Base-by-base conservation (phyloP, 768 basidiomycete species). In the Chalciporus sphaerocephalus region DNA sequence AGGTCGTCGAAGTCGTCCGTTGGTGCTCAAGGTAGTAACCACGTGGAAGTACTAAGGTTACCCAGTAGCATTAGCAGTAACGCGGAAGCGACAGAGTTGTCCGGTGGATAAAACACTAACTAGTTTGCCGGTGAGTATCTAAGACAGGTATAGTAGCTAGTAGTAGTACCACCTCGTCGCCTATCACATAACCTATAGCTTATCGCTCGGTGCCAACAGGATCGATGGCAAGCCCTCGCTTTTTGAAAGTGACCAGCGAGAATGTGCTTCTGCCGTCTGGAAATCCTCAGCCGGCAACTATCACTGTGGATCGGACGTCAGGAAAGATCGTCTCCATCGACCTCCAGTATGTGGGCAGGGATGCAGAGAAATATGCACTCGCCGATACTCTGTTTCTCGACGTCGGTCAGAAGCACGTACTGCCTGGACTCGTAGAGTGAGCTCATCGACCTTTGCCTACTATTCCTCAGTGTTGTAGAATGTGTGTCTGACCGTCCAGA, bases 361-460 rank as follows among this genome's bases (percentile, higher is more conserved):
- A 67, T 12, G 61, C 67, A 16, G 50, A 9, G 16, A n/a, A 47
- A 25, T 18, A 33, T 40, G 12, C 27, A 11, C 60, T 65, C 21
- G 28, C 38, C 25, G 46, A 64, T 16, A 51, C 53, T 30, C 61
- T 74, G 46, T 74, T 71, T 62, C 63, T 87, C 40, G 79, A 85
- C 54, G 79, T 74, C 15, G 81, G 76, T 16, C 66, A 80, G 34
- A 73, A 77, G 46, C 59, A 75, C 32, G 67, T 92, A 24, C 70
- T 92, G 13, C 90, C 90, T 6, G 90, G 90, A 18, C 74, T 92
- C 25, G 81, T 92, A 34, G 90, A 92, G 89, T 87, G 56, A 41
- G 48, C 42, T n/a, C 4, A 10, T 10, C 17, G 15, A 6, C 13
- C 37, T n/a, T 16, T 1, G 15, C 20, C 21, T 36, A 46, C 33